Base-by-base conservation (phyloP, 1,139 yeast species). In the Debaryomyces robertsiae region DNA sequence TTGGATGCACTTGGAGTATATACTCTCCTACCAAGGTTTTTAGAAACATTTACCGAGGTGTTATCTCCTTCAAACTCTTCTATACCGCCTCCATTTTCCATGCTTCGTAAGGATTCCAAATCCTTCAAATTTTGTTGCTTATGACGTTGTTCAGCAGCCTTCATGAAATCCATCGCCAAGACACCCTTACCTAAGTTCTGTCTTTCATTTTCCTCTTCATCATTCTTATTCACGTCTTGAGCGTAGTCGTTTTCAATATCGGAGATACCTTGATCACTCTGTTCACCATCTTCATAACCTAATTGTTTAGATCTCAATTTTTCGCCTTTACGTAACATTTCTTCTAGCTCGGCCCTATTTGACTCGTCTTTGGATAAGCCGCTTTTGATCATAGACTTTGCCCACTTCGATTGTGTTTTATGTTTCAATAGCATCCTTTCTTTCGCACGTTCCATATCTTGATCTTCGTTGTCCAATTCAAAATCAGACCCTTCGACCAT, bases 391-490 rank as follows among this genome's bases (percentile, higher is more conserved):
- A 91, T 82, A 36, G 88, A 81, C 60, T 82, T 82, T 11, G 98
- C 97, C 97, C 98, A 91, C 57, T 81, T 80, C 6, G 89, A 80
- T 41, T 86, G 87, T 32, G 91, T 87, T 60, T 88, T 90, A 67
- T 91, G 98, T 56, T 87, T 86, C 52, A 90, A 73, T 4, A 87
- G 73, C 95, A 94, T 94, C 64, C 98, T 79, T 63, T 93, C 98
- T 50, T 81, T 78, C 1, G 98, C 98, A 46, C 98, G 76, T 48
- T 75, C 77, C 53, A 76, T 64, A 52, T 83, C 89, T 41, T 79
- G 82, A 46, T 84, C 94, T 50, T 82, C 89, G 41, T 70, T 79
- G 42, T 71, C 79, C 24, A 65, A 70, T 15, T 66, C 74, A 27
- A 62, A 73, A 32, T 78, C 84, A 6, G 75, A 73, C 4, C 78